Conservation (phyloP, 2,329 filamentous ascomycete genomes). For the Scortechinia acanthostroma region DNA sequence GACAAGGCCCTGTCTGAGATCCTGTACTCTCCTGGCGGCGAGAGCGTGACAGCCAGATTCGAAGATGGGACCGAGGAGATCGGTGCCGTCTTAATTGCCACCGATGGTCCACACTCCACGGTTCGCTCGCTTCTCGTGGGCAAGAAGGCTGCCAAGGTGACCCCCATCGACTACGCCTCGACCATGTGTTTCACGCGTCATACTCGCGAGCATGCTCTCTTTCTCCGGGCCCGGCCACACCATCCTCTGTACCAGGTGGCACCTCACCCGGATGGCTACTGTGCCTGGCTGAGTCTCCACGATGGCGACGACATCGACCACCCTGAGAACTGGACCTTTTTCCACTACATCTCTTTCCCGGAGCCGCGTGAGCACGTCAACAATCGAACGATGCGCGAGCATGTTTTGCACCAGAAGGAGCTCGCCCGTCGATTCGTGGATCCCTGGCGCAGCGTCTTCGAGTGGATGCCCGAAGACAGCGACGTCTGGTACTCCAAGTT, state of each 20-base stretch:
- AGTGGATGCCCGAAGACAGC: slow-evolving; percentile 29
- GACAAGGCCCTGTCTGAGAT: slow-evolving; percentile 18
- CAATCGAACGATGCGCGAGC: slow-evolving; percentile 10
- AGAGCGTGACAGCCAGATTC: slow-evolving; percentile 8
- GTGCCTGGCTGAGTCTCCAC: background rate
- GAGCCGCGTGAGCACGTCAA: background rate
- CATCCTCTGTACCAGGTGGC: background rate
- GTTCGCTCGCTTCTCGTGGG: slow-evolving; percentile 19
- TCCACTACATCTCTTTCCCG: background rate
- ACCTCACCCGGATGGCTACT: background rate
- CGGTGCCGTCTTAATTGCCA: slow-evolving; percentile 24
- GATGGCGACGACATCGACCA: background rate
- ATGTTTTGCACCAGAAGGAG: slow-evolving; percentile 12
- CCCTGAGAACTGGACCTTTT: background rate
- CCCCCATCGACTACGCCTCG: slow-evolving; percentile 3
- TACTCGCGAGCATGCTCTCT: background rate
- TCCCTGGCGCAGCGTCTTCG: slow-evolving; percentile 29
- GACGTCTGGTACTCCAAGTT: slow-evolving; percentile 14
- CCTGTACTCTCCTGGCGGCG: slow-evolving; percentile 11
- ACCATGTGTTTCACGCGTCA: background rate
- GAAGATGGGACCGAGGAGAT: background rate
- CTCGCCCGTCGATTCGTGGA: slow-evolving; percentile 23
- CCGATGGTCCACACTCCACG: slow-evolving; percentile 32
- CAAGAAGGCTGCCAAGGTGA: slow-evolving; percentile 18
- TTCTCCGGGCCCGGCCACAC: background rate